Evolutionary conservation across 1,139 yeast genomes (phyloP).

Genomic region (Blastobotrys petasosporus): DNA sequence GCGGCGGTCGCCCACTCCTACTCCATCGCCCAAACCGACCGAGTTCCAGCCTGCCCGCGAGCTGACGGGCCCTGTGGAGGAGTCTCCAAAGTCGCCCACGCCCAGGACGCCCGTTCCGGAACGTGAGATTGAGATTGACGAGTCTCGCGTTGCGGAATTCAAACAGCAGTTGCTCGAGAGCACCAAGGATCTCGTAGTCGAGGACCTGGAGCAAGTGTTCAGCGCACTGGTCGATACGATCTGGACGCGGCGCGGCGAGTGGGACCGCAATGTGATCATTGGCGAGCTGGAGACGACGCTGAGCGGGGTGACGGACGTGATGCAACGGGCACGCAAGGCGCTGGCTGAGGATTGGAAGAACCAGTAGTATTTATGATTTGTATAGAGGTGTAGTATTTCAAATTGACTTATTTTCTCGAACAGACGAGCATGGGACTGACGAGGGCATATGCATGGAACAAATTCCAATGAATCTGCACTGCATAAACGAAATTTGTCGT

Average conservation of each 20-base stretch:
- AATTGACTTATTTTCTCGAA: not conserved
- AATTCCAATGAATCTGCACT: too few relatives aligned
- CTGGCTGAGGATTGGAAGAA: conserved; percentile 8
- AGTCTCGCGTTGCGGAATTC: conserved; percentile 35
- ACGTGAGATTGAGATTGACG: conserved; percentile 17
- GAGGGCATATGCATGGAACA: too few relatives aligned
- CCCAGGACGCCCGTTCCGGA: conserved; percentile 9
- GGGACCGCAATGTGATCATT: conserved; percentile 52
- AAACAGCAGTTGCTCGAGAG: conserved; percentile 31
- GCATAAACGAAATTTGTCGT: too few relatives aligned
- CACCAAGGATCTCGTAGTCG: conserved; percentile 55
- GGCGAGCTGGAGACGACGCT: conserved; percentile 18
- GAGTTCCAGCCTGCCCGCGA: not conserved
- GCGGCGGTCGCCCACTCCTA: too few relatives aligned
- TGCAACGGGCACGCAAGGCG: conserved; percentile 12
- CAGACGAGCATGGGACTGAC: too few relatives aligned
- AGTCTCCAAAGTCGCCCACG: not conserved
- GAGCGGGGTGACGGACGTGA: conserved; percentile 14
- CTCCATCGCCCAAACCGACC: not conserved
- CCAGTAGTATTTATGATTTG: conserved; percentile 3
- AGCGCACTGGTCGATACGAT: conserved; percentile 67
- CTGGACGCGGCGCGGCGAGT: conserved; percentile 61
- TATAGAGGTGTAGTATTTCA: too few relatives aligned
- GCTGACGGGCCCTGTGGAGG: not conserved
- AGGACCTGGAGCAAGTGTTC: conserved; percentile 64